A percentile compares a stretch with the other conserved stretches of the same genome.
These are phyloP conservation scores for Cryptosporidium xiaoi DNA, from an alignment of 169 alveolate species.

Conservation along the genomic window DNA sequence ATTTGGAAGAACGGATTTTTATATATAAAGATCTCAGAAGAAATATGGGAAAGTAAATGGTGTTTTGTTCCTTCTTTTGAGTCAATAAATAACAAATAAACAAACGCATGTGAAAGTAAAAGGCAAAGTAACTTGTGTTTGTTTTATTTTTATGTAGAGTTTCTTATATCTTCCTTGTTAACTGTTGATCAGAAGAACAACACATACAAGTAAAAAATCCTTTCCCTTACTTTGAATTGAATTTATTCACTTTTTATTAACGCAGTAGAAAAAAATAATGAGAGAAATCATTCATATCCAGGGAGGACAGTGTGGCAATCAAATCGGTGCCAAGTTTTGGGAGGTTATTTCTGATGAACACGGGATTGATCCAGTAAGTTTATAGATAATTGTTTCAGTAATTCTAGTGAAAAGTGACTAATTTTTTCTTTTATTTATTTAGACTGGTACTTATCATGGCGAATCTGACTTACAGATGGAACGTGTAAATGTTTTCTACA, in stretches of 20 bases:
- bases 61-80: too few species aligned
- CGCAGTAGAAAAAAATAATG: slow-evolving; percentile 80
- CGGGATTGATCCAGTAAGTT: slow-evolving; percentile 96
- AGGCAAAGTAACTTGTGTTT: too few species aligned
- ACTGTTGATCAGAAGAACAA: too few species aligned
- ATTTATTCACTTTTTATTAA: background rate
- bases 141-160: too few species aligned
- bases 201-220: too few species aligned
- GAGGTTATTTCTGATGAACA: slow-evolving; percentile 99
- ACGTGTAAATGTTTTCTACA: slow-evolving; percentile 95
- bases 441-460: slow-evolving; percentile 97
- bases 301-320: slow-evolving; percentile 99
- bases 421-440: slow-evolving; percentile 6
- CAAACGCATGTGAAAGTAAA: too few species aligned
- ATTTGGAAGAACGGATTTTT: background rate
- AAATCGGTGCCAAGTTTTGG: slow-evolving; percentile 99
- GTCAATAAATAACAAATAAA: too few species aligned
- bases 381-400: background rate
- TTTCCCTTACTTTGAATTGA: too few species aligned
- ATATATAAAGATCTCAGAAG: background rate
- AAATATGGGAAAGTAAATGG: background rate
- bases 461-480: slow-evolving; percentile 96
- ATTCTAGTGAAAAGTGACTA: background rate
- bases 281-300: slow-evolving; percentile 98
- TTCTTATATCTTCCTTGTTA: too few species aligned